Evolutionary conservation across 2,329 filamentous ascomycete species (phyloP).

Genomic region (Cladophialophora carrionii): DNA sequence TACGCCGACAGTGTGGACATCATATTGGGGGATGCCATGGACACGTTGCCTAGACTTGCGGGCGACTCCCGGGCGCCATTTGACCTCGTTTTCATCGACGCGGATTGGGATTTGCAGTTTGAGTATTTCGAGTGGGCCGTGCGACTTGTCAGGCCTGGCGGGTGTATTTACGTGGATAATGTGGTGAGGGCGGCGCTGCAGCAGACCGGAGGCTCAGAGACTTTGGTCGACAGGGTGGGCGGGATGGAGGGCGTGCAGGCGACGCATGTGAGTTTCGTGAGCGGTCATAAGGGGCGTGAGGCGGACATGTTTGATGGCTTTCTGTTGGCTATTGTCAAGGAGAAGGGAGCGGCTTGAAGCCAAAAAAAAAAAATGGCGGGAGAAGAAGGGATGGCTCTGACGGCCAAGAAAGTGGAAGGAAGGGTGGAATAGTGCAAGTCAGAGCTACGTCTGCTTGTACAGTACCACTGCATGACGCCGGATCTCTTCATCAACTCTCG

Average conservation of each 20-base stretch:
- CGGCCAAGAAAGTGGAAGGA: no score
- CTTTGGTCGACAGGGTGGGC: slow-evolving; percentile 48
- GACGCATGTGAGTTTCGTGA: slow-evolving; percentile 52
- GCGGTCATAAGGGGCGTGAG: slow-evolving; percentile 34
- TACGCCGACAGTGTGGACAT: slow-evolving; percentile 51
- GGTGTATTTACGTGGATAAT: slow-evolving; percentile 54
- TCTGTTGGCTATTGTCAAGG: slow-evolving; percentile 47
- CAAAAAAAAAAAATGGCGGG: no score
- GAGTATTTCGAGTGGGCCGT: slow-evolving; percentile 55
- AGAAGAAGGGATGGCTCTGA: no score
- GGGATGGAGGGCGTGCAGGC: slow-evolving; percentile 49
- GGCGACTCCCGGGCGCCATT: slow-evolving; percentile 44
- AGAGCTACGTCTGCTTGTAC: no score
- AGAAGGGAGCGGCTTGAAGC: no score
- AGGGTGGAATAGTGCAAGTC: no score
- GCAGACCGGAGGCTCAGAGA: no score
- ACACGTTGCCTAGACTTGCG: slow-evolving; percentile 50
- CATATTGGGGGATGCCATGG: slow-evolving; percentile 51
- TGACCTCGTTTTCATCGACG: slow-evolving; percentile 60
- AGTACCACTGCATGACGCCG: no score
- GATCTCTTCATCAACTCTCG: no score
- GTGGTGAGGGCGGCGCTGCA: slow-evolving; percentile 47
- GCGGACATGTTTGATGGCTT: slow-evolving; percentile 55
- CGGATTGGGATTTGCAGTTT: slow-evolving; percentile 56
- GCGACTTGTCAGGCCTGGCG: slow-evolving; percentile 47